A percentile compares a stretch with the other conserved stretches of the same genome.
phyloP scores from a whole-genome alignment of 192 early-diverging fungal species.

The Linnemannia hyalina region DNA sequence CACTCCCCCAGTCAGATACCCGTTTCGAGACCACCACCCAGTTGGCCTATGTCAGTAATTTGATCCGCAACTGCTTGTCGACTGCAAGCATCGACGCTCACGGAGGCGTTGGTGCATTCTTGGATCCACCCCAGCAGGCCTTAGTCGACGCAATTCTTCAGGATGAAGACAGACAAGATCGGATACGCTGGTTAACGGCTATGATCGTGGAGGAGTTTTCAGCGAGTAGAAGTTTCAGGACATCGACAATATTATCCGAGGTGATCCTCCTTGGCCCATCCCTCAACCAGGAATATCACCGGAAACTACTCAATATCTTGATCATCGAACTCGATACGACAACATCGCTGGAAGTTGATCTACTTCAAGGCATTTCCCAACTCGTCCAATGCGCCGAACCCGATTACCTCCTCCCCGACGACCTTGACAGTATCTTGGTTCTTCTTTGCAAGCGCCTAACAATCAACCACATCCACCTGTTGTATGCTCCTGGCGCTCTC shows the following conservation, averaged over 20 bases:
- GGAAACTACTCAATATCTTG: neutral
- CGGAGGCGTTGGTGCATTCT: no score
- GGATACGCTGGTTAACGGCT: no score
- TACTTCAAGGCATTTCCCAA: neutral
- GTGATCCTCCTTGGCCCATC: neutral
- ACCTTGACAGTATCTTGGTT: neutral
- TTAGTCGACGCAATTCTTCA: no score
- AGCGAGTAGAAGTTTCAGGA: no score
- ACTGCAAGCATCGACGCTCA: neutral
- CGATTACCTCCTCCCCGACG: neutral
- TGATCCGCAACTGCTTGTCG: neutral
- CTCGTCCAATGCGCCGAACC: neutral
- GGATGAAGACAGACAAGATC: no score
- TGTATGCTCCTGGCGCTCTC: neutral
- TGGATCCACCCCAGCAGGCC: no score
- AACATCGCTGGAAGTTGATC: neutral
- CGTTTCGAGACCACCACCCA: neutral
- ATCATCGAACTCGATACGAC: neutral
- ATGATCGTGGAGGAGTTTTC: no score
- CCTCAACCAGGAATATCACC: neutral
- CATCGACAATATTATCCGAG: neutral
- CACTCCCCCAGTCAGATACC: neutral
- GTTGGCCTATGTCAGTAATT: neutral
- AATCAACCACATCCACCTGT: neutral
- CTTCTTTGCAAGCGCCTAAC: neutral